Base-by-base conservation (phyloP, 495 filamentous ascomycete genomes). In the Aspergillus biplanus region DNA sequence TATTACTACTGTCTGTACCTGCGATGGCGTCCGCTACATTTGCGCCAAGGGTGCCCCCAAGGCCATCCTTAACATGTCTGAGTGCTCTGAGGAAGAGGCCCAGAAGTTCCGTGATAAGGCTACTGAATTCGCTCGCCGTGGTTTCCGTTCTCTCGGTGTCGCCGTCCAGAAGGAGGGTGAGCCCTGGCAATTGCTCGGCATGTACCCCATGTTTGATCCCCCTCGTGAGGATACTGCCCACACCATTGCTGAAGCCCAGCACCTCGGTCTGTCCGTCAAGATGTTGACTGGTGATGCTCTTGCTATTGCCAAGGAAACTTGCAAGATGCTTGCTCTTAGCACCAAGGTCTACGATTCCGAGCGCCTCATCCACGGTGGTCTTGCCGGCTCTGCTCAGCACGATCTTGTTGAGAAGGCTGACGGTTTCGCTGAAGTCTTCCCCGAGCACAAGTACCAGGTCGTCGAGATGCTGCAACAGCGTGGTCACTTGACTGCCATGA, bases 231-330 rank as follows among this genome's bases (percentile, higher is more conserved):
- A 91, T 71, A 91, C 88, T 67, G 88, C 88, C 67, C 87, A 90
- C 78, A 91, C 88, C 72, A 91, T 91, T 70, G 83, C 87, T 69
- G 88, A 91, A 78, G 87, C 88, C 72, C 88, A 91, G 77, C 82
- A 85, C 74, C 87, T 91, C 59, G 88, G 88, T 86, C 86, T 91
- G 46, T 85, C 83, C 66, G 88, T 91, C 64, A 91, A 91, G 84
- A 91, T 91, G 88, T 75, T 91, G 69, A 91, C 88, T 79, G 88
- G 88, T 88, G 88, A 91, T 72, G 88, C 88, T 58, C 89, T 91
- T 69, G 88, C 88, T 72, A 91, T 90, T 71, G 88, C 88, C 66
- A 91, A 91, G 79, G 88, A 91, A 79, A 91, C 88, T 69, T 90
- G 88, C 84, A 90, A 90, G 82, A 89, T 91, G 86, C 79, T 91